Percentiles rank a stretch among this genome's conserved stretches.
Conservation (phyloP, 2,329 filamentous ascomycete genomes). For the Colletotrichum magnum region DNA sequence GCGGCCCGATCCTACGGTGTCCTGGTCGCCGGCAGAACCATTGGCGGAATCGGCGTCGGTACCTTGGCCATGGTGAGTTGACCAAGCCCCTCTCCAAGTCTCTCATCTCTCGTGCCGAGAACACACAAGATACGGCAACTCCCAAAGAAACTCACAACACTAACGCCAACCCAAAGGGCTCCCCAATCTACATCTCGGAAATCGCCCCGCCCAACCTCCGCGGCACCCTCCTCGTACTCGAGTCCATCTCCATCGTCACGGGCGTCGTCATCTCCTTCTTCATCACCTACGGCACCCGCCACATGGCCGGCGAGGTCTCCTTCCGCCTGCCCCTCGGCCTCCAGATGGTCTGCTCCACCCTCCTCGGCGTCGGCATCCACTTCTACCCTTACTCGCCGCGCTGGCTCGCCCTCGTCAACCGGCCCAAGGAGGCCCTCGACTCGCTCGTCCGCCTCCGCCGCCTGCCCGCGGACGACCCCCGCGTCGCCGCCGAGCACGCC, state of each 20-base stretch:
- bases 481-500: slow-evolving; percentile 62
- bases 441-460: slow-evolving; percentile 56
- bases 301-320: slow-evolving; percentile 56
- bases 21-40: slow-evolving; percentile 47
- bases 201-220: slow-evolving; percentile 55
- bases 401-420: slow-evolving; percentile 57
- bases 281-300: slow-evolving; percentile 66
- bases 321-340: slow-evolving; percentile 63
- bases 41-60: slow-evolving; percentile 50
- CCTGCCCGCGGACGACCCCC: slow-evolving; percentile 57
- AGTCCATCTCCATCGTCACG: slow-evolving; percentile 64
- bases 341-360: slow-evolving; percentile 58
- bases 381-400: slow-evolving; percentile 63
- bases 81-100: background rate
- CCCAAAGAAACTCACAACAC: background rate
- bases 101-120: background rate
- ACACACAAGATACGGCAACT: background rate
- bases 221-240: slow-evolving; percentile 62
- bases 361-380: slow-evolving; percentile 56
- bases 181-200: slow-evolving; percentile 51
- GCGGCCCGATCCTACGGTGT: slow-evolving; percentile 45
- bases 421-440: slow-evolving; percentile 55
- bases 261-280: slow-evolving; percentile 68
- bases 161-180: slow-evolving; percentile 37
- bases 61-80: slow-evolving; percentile 46